These are phyloP conservation scores for Penicillium steckii DNA, from an alignment of 495 filamentous ascomycete genomes.

Conservation along the genomic window DNA sequence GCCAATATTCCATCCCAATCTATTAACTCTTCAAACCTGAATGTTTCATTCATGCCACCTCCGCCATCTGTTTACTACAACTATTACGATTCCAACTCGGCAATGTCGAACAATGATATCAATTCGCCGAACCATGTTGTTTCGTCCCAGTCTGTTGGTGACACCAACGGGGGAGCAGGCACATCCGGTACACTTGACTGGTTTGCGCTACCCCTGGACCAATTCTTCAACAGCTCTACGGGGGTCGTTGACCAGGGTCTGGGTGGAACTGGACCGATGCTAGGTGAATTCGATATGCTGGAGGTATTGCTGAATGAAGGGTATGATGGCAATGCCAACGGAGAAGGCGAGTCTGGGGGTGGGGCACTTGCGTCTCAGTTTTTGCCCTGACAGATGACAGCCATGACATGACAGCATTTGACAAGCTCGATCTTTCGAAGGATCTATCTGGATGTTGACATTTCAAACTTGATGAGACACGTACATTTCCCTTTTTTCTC, in stretches of 20 bases:
- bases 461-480: constrained; percentile 3
- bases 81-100: constrained; percentile 43
- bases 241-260: constrained; percentile 49
- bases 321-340: constrained; percentile 35
- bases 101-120: constrained; percentile 29
- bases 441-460: background rate
- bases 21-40: constrained; percentile 49
- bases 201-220: constrained; percentile 48
- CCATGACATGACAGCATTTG: too few relatives aligned
- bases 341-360: constrained; percentile 22
- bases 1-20: constrained; percentile 46
- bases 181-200: constrained; percentile 40
- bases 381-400: constrained; percentile 8
- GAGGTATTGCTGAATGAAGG: constrained; percentile 48
- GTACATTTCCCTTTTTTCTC: constrained; percentile 7
- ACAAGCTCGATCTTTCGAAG: too few relatives aligned
- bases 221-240: constrained; percentile 52
- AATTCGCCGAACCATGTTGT: constrained; percentile 27
- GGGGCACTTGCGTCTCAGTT: constrained; percentile 23
- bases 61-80: constrained; percentile 49
- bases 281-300: constrained; percentile 50
- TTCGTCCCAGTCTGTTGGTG: constrained; percentile 32
- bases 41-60: constrained; percentile 51
- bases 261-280: constrained; percentile 47
- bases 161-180: constrained; percentile 23